A percentile compares a stretch with the other conserved stretches of the same genome.
Evolutionary conservation across 2,329 filamentous ascomycete genomes (phyloP).

Genomic region (Pseudogymnoascus sp.): DNA sequence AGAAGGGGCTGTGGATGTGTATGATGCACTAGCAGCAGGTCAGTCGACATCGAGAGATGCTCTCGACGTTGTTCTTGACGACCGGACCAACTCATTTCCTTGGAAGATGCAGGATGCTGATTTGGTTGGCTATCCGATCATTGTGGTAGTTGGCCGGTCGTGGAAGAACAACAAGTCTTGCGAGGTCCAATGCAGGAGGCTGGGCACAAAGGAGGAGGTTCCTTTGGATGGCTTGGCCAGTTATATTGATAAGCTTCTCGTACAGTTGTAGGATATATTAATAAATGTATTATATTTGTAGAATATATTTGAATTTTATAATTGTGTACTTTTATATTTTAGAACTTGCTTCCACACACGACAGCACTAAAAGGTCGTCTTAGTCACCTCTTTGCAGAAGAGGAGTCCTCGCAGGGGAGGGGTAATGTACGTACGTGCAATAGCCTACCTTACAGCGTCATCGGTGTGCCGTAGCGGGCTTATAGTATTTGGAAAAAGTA

Average conservation of each 20-base stretch:
- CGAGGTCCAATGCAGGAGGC: slow-evolving; percentile 28
- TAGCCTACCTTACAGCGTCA: no score
- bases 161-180: slow-evolving; percentile 41
- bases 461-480: no score
- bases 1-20: slow-evolving; percentile 48
- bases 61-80: slow-evolving; percentile 66
- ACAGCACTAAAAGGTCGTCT: no score
- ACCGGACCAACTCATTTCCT: slow-evolving; percentile 57
- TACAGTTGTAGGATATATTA: slow-evolving; percentile 7
- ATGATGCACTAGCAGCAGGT: slow-evolving; percentile 46
- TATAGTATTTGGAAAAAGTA: no score
- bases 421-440: no score
- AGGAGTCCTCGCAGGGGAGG: no score
- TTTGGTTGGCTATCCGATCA: slow-evolving; percentile 76
- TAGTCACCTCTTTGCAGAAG: no score
- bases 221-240: slow-evolving; percentile 16
- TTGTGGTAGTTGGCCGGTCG: slow-evolving; percentile 67
- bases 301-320: not conserved
- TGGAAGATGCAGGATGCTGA: slow-evolving; percentile 93
- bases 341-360: no score
- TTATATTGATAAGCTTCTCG: slow-evolving; percentile 12
- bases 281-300: not conserved
- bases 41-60: not conserved
- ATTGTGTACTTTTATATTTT: no score
- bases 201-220: slow-evolving; percentile 21